phyloP scores from a whole-genome alignment of 129 eudicot genomes.

The Smallanthus sonchifolius region DNA sequence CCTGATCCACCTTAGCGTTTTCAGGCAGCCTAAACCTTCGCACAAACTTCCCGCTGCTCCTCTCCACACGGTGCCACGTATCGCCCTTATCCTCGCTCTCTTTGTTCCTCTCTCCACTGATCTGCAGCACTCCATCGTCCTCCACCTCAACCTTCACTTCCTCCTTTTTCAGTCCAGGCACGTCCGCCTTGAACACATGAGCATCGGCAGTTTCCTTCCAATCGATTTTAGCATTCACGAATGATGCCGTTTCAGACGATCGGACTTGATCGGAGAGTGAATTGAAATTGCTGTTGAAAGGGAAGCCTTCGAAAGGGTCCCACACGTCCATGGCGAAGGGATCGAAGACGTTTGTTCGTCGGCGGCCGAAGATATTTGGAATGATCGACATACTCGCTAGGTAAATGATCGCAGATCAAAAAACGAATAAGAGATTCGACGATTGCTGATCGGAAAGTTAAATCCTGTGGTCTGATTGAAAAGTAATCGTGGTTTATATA shows the following conservation, averaged over 20 bases:
- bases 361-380: constrained; percentile 26
- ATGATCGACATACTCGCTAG: constrained; percentile 23
- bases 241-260: constrained; percentile 5
- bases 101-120: constrained; percentile 27
- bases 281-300: not conserved
- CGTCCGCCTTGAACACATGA: constrained; percentile 24
- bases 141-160: constrained; percentile 31
- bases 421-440: not conserved
- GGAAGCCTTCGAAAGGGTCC: constrained; percentile 28
- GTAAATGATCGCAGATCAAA: not conserved
- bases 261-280: constrained; percentile 11
- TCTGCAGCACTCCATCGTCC: constrained; percentile 23
- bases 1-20: constrained; percentile 24
- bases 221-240: constrained; percentile 5
- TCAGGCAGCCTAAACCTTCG: constrained; percentile 35
- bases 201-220: constrained; percentile 31
- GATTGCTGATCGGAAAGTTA: constrained; percentile 6
- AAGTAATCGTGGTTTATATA: constrained; percentile 4
- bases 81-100: constrained; percentile 27
- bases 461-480: not conserved
- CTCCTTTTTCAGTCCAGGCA: constrained; percentile 34
- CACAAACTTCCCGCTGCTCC: constrained; percentile 30
- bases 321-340: constrained; percentile 25
- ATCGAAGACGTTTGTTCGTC: constrained; percentile 30
- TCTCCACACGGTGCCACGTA: constrained; percentile 32